Evolutionary conservation across 345 rosid species (phyloP).

Genomic region (Diplotaxis tenuifolia): DNA sequence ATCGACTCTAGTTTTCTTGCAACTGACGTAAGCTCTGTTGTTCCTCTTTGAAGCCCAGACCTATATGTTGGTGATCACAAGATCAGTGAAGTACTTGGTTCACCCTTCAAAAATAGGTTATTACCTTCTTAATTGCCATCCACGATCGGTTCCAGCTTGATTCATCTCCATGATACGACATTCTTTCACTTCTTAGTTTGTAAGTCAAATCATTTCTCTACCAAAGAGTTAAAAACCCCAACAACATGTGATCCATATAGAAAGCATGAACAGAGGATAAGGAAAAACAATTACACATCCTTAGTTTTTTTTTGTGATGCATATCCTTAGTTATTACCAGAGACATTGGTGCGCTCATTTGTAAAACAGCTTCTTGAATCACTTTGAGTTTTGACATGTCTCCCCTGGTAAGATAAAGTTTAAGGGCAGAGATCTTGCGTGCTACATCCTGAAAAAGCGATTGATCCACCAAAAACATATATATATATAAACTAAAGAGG

Average conservation of each 20-base stretch:
- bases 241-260: background rate
- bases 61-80: constrained; percentile 43
- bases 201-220: constrained; percentile 81
- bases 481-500: constrained; percentile 1
- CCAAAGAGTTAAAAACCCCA: constrained; percentile 14
- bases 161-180: constrained; percentile 90
- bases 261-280: constrained; percentile 17
- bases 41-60: constrained; percentile 99
- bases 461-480: background rate
- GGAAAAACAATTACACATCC: background rate
- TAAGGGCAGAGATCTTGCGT: constrained; percentile 35
- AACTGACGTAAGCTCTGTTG: constrained; percentile 92
- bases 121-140: constrained; percentile 89
- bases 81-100: constrained; percentile 4
- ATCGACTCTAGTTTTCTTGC: constrained; percentile 69
- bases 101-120: background rate
- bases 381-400: constrained; percentile 48
- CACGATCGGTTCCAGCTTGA: constrained; percentile 85
- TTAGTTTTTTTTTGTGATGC: no score
- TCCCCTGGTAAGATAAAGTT: constrained; percentile 44
- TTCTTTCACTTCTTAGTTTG: constrained; percentile 69
- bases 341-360: constrained; percentile 34
- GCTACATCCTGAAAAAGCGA: constrained; percentile 43
- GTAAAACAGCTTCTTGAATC: constrained; percentile 52
- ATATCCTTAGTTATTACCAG: constrained; percentile 20